Evolutionary conservation across 352 stramenopile genomes (phyloP).

Genomic region (Globisporangium alternatum): DNA sequence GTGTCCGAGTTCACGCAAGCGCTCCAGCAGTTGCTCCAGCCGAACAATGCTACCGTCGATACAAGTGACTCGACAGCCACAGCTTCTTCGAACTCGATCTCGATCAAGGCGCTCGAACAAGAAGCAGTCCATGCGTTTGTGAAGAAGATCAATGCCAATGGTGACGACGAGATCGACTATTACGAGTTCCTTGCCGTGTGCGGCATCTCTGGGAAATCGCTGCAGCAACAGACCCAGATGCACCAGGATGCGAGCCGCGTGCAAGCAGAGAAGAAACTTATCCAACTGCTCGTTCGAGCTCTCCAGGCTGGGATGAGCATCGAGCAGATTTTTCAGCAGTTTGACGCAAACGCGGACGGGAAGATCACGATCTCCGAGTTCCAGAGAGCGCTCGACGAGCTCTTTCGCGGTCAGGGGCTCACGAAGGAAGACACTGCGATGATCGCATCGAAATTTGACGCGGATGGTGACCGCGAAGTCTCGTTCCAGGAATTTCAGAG

Average conservation of each 20-base stretch:
- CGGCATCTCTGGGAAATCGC: conserved; percentile 29
- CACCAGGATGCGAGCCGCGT: conserved; percentile 18
- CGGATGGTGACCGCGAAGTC: conserved; percentile 49
- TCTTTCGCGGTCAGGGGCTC: conserved; percentile 41
- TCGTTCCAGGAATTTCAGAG: conserved; percentile 56
- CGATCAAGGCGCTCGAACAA: conserved; percentile 37
- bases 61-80: neutral
- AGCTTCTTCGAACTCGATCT: conserved; percentile 2
- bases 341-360: conserved; percentile 63
- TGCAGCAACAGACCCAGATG: conserved; percentile 16
- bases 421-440: conserved; percentile 32
- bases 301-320: conserved; percentile 41
- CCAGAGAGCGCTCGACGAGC: conserved; percentile 38
- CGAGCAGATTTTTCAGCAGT: conserved; percentile 72
- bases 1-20: conserved; percentile 53
- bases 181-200: conserved; percentile 61
- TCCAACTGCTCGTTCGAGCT: conserved; percentile 59
- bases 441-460: conserved; percentile 51
- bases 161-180: conserved; percentile 61
- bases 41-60: conserved; percentile 9
- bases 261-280: conserved; percentile 48
- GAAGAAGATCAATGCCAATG: conserved; percentile 56
- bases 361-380: conserved; percentile 59
- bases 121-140: conserved; percentile 44
- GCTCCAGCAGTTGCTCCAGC: conserved; percentile 41